Conservation (phyloP, 2,329 filamentous ascomycete species). For the Fusarium cyanostomum region DNA sequence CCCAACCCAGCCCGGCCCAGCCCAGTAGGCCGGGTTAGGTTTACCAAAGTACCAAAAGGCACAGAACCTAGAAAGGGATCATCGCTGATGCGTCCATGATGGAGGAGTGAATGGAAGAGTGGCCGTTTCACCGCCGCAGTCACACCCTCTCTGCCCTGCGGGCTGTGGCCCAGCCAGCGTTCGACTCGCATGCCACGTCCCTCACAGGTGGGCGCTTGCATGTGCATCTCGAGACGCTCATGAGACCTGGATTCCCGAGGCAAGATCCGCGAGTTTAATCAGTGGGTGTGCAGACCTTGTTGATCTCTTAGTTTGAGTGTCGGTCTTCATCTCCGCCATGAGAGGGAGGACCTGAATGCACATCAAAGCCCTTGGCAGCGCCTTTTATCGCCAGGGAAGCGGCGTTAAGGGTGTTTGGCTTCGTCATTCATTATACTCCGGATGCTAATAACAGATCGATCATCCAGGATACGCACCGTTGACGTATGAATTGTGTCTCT, state of each 20-base stretch:
- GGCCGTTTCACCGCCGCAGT: slow-evolving; percentile 24
- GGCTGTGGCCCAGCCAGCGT: neutral
- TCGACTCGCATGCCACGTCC: slow-evolving; percentile 9
- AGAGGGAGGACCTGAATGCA: slow-evolving; percentile 6
- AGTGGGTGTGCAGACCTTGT: slow-evolving; percentile 20
- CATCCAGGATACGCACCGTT: slow-evolving; percentile 20
- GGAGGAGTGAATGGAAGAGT: neutral
- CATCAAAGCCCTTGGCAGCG: slow-evolving; percentile 13
- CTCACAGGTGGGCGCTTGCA: slow-evolving; percentile 31
- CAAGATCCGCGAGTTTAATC: slow-evolving; percentile 21
- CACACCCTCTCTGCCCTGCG: neutral
- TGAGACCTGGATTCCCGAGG: slow-evolving; percentile 36
- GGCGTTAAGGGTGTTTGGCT: slow-evolving; percentile 3
- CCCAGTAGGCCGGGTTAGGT: slow-evolving; percentile 10
- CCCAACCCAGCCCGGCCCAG: slow-evolving; percentile 1
- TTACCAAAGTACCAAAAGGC: slow-evolving; percentile 10
- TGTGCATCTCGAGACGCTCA: slow-evolving; percentile 34
- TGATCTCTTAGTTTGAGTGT: slow-evolving; percentile 18
- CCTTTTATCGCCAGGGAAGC: slow-evolving; percentile 11
- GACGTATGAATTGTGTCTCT: slow-evolving; percentile 30
- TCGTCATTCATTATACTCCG: slow-evolving; percentile 32
- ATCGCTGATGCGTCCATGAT: slow-evolving; percentile 12
- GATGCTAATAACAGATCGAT: slow-evolving; percentile 15
- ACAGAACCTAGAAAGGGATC: neutral
- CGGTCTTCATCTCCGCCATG: slow-evolving; percentile 15